phyloP scores from a whole-genome alignment of 805 yeast species.

The Ogataea polymorpha region DNA sequence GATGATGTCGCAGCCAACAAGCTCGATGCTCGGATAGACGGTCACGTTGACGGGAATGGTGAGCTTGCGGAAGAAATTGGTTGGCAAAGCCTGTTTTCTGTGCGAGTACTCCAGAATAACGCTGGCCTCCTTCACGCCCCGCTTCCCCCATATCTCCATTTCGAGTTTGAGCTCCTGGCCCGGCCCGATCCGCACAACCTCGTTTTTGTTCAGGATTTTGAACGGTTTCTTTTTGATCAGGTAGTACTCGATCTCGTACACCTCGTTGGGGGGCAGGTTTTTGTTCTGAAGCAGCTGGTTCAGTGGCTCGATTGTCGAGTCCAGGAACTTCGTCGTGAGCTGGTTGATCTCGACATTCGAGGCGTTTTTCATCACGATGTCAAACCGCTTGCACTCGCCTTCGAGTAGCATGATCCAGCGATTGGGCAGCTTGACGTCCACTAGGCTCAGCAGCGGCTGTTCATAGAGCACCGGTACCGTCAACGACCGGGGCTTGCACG shows the following conservation, averaged over 20 bases:
- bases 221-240: constrained; percentile 58
- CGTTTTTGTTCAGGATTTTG: constrained; percentile 45
- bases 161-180: constrained; percentile 41
- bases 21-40: constrained; percentile 68
- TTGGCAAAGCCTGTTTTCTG: constrained; percentile 24
- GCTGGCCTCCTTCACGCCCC: constrained; percentile 66
- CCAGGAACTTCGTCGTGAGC: constrained; percentile 62
- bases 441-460: constrained; percentile 61
- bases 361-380: constrained; percentile 52
- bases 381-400: constrained; percentile 60
- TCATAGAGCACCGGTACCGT: constrained; percentile 29
- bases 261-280: constrained; percentile 54
- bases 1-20: constrained; percentile 72
- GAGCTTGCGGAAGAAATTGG: constrained; percentile 48
- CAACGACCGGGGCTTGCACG: constrained; percentile 22
- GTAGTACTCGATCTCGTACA: constrained; percentile 73
- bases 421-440: constrained; percentile 51
- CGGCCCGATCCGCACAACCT: constrained; percentile 40
- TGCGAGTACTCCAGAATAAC: constrained; percentile 65
- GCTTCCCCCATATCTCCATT: constrained; percentile 64
- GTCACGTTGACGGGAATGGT: constrained; percentile 68
- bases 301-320: constrained; percentile 67
- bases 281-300: constrained; percentile 47
- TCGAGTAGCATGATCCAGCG: constrained; percentile 75
- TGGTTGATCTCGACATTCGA: constrained; percentile 55